Evolutionary conservation across 2,329 filamentous ascomycete genomes (phyloP), one percentile per base, ranked within the genome.

Genomic region (Bipolaris zeicola): DNA sequence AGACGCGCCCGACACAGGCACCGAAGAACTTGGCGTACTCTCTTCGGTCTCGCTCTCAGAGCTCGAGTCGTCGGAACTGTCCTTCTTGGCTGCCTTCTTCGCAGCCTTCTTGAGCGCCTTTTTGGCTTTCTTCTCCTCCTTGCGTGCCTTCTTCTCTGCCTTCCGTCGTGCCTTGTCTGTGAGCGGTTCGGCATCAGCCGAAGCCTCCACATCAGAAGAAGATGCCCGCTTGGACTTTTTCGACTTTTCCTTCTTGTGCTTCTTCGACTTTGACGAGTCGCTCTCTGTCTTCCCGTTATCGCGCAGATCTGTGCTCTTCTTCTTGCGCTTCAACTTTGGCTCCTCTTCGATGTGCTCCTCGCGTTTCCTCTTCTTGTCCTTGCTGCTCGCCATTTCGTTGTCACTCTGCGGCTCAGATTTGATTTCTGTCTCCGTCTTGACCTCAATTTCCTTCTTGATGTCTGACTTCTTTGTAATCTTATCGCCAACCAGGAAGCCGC

Each of bases 401-500:
- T 77, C 76, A 51, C 60, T 77, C 60, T 60, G 77, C 65, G 50
- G 76, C 56, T 78, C 76, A 16, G 76, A 67, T 66, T 81, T 78
- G 6, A 80, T 77, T 5, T 77, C 76, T 20, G 54, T 77, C 6
- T 77, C 76, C 16, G 54, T 33, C 61, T 69, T 68, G 45, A 64
- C 63, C 48, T 72, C 60, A 20, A 52, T 57, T 46, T 69, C 62
- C 55, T 62, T 72, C 38, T 81, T 80, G 66, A 85, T 80, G 16
- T 63, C 62, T 10, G 57, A 51, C 60, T 86, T 62, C 53, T 68
- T 72, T 63, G 83, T 77, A 54, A 82, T 79, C 69, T 83, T 82
- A 58, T 87, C 85, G 11, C 85, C 85, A 5, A 85, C 81, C 60
- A 89, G 71, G 54, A 92, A 83, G 0, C 94, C 95, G n/a, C 92